These are phyloP conservation scores for Apiospora kogelbergensis DNA, from an alignment of 2,329 filamentous ascomycete genomes.

Conservation along the genomic window DNA sequence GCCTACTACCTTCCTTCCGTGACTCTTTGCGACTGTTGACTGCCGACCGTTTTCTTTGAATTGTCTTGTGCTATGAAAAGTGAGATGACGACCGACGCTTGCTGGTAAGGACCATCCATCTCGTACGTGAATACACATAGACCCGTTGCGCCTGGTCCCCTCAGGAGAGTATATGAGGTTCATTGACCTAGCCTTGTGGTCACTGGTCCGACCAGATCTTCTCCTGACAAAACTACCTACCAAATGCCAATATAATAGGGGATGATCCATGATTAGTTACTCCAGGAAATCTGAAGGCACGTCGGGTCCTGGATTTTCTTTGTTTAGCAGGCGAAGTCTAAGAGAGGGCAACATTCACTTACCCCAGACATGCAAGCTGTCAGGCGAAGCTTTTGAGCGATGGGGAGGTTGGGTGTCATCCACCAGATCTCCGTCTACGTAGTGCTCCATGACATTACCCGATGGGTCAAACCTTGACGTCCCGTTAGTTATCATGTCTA, in stretches of 20 bases:
- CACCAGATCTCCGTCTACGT: slow-evolving; percentile 68
- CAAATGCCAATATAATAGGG: background rate
- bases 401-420: slow-evolving; percentile 52
- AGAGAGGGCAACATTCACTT: slow-evolving; percentile 14
- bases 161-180: background rate
- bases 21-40: background rate
- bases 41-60: background rate
- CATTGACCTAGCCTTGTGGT: background rate
- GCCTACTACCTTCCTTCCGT: background rate
- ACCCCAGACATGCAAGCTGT: slow-evolving; percentile 48
- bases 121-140: background rate
- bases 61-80: background rate
- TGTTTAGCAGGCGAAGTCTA: background rate
- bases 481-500: background rate
- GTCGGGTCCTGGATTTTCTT: slow-evolving; percentile 14
- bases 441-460: slow-evolving; percentile 67
- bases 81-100: background rate
- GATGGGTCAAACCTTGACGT: slow-evolving; percentile 57
- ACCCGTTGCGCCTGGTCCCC: background rate
- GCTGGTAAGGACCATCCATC: background rate
- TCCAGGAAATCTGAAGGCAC: slow-evolving; percentile 27
- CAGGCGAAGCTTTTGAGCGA: slow-evolving; percentile 38
- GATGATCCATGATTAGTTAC: background rate
- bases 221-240: background rate
- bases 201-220: background rate